These are phyloP conservation scores for Zymoseptoria tritici DNA, from an alignment of 2,329 filamentous ascomycete species.

Conservation along the genomic window DNA sequence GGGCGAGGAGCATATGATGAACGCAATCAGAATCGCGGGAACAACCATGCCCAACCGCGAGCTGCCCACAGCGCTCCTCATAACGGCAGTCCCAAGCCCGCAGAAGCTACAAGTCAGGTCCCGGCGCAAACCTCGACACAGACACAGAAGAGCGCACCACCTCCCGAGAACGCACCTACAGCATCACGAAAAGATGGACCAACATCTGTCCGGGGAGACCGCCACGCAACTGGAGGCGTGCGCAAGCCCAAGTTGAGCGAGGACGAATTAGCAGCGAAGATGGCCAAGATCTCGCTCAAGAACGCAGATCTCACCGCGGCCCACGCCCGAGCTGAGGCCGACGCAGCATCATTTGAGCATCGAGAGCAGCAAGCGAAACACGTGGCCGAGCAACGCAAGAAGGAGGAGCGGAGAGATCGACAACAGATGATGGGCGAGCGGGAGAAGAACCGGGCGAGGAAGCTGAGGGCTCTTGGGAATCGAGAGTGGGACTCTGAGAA, in stretches of 20 bases:
- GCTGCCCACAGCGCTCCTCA: not conserved
- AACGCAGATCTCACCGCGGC: constrained; percentile 53
- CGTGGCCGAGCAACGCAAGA: constrained; percentile 39
- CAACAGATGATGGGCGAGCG: constrained; percentile 56
- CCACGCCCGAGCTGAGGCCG: constrained; percentile 60
- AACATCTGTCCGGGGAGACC: constrained; percentile 28
- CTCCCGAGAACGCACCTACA: constrained; percentile 19
- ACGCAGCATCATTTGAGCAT: constrained; percentile 56
- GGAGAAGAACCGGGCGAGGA: constrained; percentile 53
- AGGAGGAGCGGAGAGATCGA: constrained; percentile 45
- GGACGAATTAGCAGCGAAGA: constrained; percentile 53
- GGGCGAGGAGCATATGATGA: constrained; percentile 13
- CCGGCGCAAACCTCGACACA: not conserved
- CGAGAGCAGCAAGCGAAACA: constrained; percentile 54
- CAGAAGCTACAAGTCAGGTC: not conserved
- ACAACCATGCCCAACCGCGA: not conserved
- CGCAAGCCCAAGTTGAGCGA: constrained; percentile 55
- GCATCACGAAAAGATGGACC: constrained; percentile 17
- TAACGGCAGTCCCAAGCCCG: not conserved
- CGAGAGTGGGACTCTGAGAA: constrained; percentile 59
- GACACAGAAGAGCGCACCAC: constrained; percentile 4
- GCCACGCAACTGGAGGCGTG: constrained; percentile 30
- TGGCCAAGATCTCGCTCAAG: constrained; percentile 54
- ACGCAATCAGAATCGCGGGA: constrained; percentile 3
- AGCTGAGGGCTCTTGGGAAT: constrained; percentile 51